A percentile compares a stretch with the other conserved stretches of the same genome.
Evolutionary conservation across 306 rosid genomes (phyloP).

Genomic region (Delonix regia): DNA sequence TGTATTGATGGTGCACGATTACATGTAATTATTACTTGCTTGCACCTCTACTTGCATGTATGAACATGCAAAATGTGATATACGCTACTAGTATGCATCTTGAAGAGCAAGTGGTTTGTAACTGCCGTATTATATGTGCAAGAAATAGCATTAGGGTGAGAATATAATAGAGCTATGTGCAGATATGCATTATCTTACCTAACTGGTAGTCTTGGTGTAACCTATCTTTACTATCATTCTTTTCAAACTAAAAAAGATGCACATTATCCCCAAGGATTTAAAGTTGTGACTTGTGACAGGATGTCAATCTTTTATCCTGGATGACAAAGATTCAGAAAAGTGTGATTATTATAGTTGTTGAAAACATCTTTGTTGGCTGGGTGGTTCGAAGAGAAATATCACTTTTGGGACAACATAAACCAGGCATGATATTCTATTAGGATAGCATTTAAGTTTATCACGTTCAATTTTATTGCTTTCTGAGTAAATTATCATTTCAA

Average conservation of each 20-base stretch:
- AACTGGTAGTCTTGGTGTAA: too few relatives aligned
- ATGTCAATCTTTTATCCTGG: background rate
- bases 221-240: too few relatives aligned
- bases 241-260: background rate
- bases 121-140: too few relatives aligned
- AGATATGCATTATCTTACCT: too few relatives aligned
- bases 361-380: too few relatives aligned
- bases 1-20: slow-evolving; percentile 24
- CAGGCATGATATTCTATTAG: too few relatives aligned
- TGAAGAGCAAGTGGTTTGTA: slow-evolving; percentile 5
- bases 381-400: too few relatives aligned
- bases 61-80: background rate
- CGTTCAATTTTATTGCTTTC: too few relatives aligned
- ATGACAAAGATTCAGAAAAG: background rate
- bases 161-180: background rate
- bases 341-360: background rate
- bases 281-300: slow-evolving; percentile 4
- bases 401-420: too few relatives aligned
- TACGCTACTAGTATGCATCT: slow-evolving; percentile 1
- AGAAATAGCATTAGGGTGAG: background rate
- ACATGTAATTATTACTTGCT: background rate
- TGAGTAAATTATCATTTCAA: background rate
- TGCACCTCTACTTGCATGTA: slow-evolving; percentile 19
- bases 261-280: background rate
- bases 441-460: too few relatives aligned